Evolutionary conservation across 2,329 filamentous ascomycete species (phyloP).

Genomic region (Xylaria sp.): DNA sequence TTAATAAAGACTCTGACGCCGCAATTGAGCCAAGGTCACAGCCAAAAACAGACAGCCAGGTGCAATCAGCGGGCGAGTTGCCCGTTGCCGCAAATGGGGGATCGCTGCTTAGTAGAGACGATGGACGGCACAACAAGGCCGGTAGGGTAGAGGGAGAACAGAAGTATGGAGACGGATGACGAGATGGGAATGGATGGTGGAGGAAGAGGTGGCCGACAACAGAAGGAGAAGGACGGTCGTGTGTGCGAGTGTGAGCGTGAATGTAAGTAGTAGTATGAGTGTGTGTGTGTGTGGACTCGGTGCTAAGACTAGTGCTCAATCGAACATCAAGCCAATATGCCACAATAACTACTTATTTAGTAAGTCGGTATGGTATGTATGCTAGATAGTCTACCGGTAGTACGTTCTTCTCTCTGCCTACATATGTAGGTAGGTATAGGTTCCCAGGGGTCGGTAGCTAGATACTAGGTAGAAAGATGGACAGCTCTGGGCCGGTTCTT

Average conservation of each 20-base stretch:
- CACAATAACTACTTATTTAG: too few species aligned
- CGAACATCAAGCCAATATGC: background rate
- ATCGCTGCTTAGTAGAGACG: background rate
- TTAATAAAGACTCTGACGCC: conserved; percentile 6
- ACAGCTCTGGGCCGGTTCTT: conserved; percentile 6
- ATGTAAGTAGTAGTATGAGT: too few species aligned
- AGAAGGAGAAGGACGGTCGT: conserved; percentile 15
- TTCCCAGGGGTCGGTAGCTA: background rate
- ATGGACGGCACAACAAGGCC: background rate
- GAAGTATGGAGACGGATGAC: conserved; percentile 14
- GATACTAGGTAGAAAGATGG: background rate
- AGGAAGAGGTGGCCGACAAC: conserved; percentile 2
- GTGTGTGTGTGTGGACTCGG: background rate
- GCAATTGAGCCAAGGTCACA: conserved; percentile 26
- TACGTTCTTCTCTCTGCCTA: background rate
- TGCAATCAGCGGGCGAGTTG: conserved; percentile 24
- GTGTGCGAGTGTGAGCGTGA: conserved; percentile 7
- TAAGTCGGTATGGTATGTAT: conserved; percentile 1
- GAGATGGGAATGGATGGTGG: conserved; percentile 20
- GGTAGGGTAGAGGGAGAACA: background rate
- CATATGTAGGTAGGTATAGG: background rate
- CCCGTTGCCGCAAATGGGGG: background rate
- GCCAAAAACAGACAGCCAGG: background rate
- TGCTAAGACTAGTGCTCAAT: conserved; percentile 12
- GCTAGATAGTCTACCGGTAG: too few species aligned